Base-by-base conservation (phyloP, 768 basidiomycete species). In the Coprinellus aureogranulatus region DNA sequence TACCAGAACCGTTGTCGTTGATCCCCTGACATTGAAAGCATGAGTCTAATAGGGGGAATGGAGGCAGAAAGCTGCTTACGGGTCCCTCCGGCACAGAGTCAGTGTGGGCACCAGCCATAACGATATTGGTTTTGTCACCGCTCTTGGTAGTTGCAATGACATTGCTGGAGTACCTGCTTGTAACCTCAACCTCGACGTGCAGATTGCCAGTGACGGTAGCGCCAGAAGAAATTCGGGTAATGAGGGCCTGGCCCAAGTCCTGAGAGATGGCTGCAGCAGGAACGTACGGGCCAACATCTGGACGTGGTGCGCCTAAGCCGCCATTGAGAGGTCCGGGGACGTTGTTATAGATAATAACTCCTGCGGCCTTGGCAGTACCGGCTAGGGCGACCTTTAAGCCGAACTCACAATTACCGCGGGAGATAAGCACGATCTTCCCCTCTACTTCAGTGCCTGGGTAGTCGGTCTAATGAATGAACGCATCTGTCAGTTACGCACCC, bases 41-140 rank as follows among this genome's bases (percentile, higher is more conserved):
- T n/a, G 14, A n/a, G 26, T 16, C 11, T 18, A 2, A 16, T 0
- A 40, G 16, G 4, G n/a, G 39, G 34, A 23, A 14, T 48, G 42
- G 1, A 16, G 34, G 23, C 25, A n/a, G 5, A 64, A n/a, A n/a
- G n/a, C n/a, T n/a, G n/a, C 68, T 22, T 60, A 69, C 67, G 39
- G 71, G 65, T 40, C 68, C 70, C 58, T 69, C 70, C 52, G 67
- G 64, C 6, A 71, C 71, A 4, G 71, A 72, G 56, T 72, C 71
- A 10, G 65, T 61, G 51, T 70, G 69, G 39, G 64, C 67, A 57
- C 71, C 69, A 26, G 68, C 63, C 16, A 70, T 31, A 30, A 72
- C 55, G 47, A 72, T 61, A 47, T 70, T 71, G 41, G 65, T 64
- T 57, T 66, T 61, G 59, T 72, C 62, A n/a, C 70, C 71, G 10